Percentiles rank a stretch among this genome's conserved stretches.
These are phyloP conservation scores for Ceratorhiza oryzae-sativae DNA, from an alignment of 1,284 basidiomycete genomes.

Conservation along the genomic window DNA sequence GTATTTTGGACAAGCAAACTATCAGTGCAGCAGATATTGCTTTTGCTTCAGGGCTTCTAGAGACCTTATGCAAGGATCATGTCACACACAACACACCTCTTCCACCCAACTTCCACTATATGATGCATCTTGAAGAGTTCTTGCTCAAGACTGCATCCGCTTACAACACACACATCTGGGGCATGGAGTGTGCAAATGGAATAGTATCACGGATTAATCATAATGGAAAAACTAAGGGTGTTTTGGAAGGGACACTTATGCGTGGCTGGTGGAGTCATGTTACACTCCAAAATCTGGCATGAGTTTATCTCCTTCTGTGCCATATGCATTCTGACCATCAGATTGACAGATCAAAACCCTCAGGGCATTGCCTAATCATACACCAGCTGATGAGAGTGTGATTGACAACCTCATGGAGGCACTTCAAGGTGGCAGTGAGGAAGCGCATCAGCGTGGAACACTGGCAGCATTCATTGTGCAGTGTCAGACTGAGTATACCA, in stretches of 20 bases:
- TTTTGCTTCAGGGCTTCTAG: background rate
- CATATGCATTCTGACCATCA: background rate
- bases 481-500: background rate
- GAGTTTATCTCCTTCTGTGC: background rate
- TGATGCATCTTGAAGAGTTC: constrained; percentile 31
- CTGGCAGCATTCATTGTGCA: constrained; percentile 12
- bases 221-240: background rate
- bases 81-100: background rate
- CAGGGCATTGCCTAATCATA: background rate
- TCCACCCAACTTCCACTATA: constrained; percentile 17
- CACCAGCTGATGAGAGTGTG: background rate
- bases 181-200: constrained; percentile 15
- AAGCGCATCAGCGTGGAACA: constrained; percentile 9
- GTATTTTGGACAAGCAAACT: background rate
- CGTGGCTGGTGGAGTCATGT: constrained; percentile 14
- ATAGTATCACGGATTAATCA: background rate
- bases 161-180: constrained; percentile 25
- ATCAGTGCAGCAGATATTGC: background rate
- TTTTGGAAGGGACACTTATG: constrained; percentile 23
- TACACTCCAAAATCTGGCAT: constrained; percentile 1
- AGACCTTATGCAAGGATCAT: background rate
- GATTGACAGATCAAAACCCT: background rate
- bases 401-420: background rate
- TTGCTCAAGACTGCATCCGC: background rate
- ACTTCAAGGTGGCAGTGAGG: background rate